These are phyloP conservation scores for Samsoniella hepiali DNA, from an alignment of 2,329 filamentous ascomycete species.

Conservation along the genomic window DNA sequence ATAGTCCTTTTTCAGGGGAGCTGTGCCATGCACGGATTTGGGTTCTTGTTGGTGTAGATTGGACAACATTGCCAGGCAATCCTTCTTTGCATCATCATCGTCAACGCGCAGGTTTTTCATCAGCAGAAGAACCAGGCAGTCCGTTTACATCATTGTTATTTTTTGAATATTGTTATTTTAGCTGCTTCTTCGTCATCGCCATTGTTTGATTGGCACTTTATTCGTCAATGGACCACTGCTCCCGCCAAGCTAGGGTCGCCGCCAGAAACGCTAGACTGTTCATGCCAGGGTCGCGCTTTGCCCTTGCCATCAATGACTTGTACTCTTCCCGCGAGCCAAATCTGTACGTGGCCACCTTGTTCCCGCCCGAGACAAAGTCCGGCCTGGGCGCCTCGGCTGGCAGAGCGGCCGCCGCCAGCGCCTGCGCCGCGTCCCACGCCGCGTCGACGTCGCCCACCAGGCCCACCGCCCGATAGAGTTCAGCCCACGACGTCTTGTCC, in stretches of 20 bases:
- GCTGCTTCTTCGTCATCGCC: neutral
- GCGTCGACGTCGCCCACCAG: neutral
- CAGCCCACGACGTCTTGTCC: neutral
- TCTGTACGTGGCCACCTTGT: neutral
- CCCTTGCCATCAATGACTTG: neutral
- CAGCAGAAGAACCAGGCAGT: neutral
- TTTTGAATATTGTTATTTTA: neutral
- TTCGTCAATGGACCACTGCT: conserved; percentile 13
- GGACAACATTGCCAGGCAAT: neutral
- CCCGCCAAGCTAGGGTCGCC: conserved; percentile 12
- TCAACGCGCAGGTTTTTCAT: neutral
- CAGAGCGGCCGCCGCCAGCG: neutral
- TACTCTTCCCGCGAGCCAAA: conserved; percentile 11
- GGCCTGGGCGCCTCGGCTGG: neutral
- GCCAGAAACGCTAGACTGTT: conserved; percentile 15
- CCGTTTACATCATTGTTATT: neutral
- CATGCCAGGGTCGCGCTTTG: conserved; percentile 14
- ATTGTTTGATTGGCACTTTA: neutral
- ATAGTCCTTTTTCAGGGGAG: neutral
- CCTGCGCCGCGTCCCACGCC: conserved; percentile 7
- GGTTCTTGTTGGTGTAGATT: neutral
- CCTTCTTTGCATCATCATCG: neutral
- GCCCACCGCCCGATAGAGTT: neutral
- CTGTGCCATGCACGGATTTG: neutral
- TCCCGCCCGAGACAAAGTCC: neutral